phyloP scores from a whole-genome alignment of 108 stramenopile species.

The Cylindrotheca closterium region DNA sequence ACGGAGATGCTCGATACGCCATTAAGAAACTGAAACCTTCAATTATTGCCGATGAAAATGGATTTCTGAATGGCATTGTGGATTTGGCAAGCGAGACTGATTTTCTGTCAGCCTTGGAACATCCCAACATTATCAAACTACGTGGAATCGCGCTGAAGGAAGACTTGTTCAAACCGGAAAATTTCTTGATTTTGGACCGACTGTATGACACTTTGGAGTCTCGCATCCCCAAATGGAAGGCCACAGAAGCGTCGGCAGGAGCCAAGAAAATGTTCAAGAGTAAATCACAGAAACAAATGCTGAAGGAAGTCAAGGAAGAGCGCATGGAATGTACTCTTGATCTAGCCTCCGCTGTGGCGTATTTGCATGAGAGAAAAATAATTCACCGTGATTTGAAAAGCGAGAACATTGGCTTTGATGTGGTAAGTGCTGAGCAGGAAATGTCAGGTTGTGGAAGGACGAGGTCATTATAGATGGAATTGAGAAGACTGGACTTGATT shows the following conservation, averaged over 20 bases:
- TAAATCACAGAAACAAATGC: slow-evolving; percentile 26
- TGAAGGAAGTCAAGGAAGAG: slow-evolving; percentile 23
- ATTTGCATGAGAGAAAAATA: slow-evolving; percentile 19
- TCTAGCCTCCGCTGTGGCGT: slow-evolving; percentile 27
- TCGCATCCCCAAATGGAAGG: slow-evolving; percentile 35
- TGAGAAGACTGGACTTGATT: no score
- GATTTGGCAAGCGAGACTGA: slow-evolving; percentile 29
- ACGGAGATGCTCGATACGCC: slow-evolving; percentile 22
- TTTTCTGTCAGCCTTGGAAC: slow-evolving; percentile 26
- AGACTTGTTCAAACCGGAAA: slow-evolving; percentile 17
- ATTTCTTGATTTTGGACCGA: slow-evolving; percentile 70
- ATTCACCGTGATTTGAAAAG: slow-evolving; percentile 27
- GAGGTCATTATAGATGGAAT: no score
- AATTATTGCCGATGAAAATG: slow-evolving; percentile 7
- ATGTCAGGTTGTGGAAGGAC: no score
- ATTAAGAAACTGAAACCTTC: slow-evolving; percentile 25
- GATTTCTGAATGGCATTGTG: slow-evolving; percentile 14
- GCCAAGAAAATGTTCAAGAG: slow-evolving; percentile 26
- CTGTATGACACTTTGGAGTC: slow-evolving; percentile 48
- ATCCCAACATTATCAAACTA: slow-evolving; percentile 40
- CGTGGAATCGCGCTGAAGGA: slow-evolving; percentile 12
- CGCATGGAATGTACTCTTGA: slow-evolving; percentile 31
- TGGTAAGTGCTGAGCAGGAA: no score
- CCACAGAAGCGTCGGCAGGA: background rate
- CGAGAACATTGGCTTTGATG: slow-evolving; percentile 39